Conservation (phyloP, 306 rosid species). For the Mucuna pruriens region DNA sequence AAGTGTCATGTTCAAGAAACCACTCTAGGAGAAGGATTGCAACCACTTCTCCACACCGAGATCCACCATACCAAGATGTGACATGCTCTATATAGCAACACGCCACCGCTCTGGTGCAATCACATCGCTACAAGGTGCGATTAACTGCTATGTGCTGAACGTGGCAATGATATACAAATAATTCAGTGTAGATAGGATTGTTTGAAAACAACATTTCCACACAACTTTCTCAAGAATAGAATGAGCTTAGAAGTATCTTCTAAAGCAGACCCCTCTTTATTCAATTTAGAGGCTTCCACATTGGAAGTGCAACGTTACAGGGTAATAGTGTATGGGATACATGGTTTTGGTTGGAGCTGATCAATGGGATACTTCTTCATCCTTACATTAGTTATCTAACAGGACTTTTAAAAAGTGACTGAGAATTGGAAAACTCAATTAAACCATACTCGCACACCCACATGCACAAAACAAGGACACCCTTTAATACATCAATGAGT, state of each 20-base stretch:
- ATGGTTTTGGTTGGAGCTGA: neutral
- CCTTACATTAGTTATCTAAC: neutral
- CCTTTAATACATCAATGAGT: neutral
- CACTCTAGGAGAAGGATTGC: no score
- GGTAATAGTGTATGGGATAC: neutral
- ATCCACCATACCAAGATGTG: no score
- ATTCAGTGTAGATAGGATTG: neutral
- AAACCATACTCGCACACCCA: neutral
- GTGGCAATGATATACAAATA: neutral
- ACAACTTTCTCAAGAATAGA: neutral
- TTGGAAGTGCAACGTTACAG: neutral
- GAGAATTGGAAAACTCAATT: neutral
- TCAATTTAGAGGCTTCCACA: neutral
- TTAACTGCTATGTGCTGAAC: no score
- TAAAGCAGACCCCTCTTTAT: neutral
- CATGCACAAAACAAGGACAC: neutral
- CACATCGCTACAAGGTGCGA: no score
- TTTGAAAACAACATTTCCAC: neutral
- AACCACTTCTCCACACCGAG: no score
- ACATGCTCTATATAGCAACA: no score
- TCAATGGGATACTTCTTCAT: neutral
- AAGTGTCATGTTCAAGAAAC: no score
- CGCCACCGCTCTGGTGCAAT: no score
- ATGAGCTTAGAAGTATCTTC: neutral
- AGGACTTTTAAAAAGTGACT: neutral